phyloP scores from a whole-genome alignment of 495 filamentous ascomycete species.

The Xylaria castorea region DNA sequence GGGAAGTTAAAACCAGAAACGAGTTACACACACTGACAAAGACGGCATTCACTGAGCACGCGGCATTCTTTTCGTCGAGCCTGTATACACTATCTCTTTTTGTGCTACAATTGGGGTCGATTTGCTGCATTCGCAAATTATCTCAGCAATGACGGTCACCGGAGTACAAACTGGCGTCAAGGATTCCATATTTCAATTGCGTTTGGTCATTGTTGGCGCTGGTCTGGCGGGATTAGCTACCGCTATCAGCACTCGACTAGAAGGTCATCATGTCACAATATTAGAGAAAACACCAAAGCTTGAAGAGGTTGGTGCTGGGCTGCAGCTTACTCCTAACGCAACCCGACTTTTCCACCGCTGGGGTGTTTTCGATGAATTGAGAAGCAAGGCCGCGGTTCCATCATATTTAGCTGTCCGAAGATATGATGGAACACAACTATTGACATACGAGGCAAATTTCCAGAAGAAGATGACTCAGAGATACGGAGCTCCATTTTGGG shows the following conservation, averaged over 20 bases:
- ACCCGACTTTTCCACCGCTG: constrained; percentile 61
- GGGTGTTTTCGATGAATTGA: constrained; percentile 55
- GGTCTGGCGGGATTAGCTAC: constrained; percentile 56
- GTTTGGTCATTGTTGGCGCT: constrained; percentile 52
- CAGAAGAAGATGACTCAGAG: constrained; percentile 49
- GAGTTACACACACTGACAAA: neutral
- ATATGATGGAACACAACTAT: constrained; percentile 57
- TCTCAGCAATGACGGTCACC: neutral
- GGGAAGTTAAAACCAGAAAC: neutral
- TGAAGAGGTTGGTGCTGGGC: constrained; percentile 50
- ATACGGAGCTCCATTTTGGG: constrained; percentile 60
- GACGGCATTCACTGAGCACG: neutral
- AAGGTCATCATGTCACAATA: constrained; percentile 37
- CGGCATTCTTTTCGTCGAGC: neutral
- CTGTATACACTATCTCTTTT: neutral
- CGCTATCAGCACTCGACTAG: constrained; percentile 43
- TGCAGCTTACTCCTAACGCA: constrained; percentile 66
- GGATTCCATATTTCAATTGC: constrained; percentile 21
- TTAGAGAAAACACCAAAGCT: constrained; percentile 33
- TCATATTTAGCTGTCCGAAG: constrained; percentile 63
- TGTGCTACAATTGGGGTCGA: neutral
- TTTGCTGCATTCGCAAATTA: neutral
- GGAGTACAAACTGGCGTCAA: neutral
- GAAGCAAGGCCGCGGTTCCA: constrained; percentile 58
- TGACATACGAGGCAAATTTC: constrained; percentile 59